Evolutionary conservation across 768 basidiomycete genomes (phyloP).

Genomic region (Boletus rubescentipes): DNA sequence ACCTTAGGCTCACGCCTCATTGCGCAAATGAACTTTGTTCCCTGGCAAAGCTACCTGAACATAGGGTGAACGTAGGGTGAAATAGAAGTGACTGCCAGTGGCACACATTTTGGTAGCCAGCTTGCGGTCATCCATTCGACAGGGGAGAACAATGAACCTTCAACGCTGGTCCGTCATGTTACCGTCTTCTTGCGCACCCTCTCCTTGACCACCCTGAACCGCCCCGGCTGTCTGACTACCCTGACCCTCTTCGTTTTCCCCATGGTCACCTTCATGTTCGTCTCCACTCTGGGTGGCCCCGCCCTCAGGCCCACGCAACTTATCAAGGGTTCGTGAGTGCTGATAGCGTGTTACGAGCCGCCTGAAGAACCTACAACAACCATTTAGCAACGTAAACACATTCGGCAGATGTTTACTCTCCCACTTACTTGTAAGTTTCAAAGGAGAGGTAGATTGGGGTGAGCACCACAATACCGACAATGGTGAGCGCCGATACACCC

Average conservation of each 20-base stretch:
- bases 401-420: neutral
- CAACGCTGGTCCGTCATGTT: neutral
- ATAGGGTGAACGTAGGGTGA: neutral
- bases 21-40: neutral
- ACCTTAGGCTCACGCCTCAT: neutral
- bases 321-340: neutral
- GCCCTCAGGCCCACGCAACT: neutral
- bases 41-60: neutral
- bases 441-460: neutral
- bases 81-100: neutral
- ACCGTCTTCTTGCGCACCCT: neutral
- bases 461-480: neutral
- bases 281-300: too few species aligned
- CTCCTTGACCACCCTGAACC: neutral
- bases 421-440: neutral
- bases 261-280: neutral
- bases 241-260: neutral
- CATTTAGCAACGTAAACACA: neutral
- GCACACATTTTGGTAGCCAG: too few species aligned
- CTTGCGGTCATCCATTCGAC: neutral
- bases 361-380: neutral
- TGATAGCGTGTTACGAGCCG: neutral
- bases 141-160: too few species aligned
- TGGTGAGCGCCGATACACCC: conserved; percentile 1
- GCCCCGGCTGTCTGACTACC: neutral